Conservation (phyloP, 2,329 filamentous ascomycete genomes). For the Metarhizium humberi region DNA sequence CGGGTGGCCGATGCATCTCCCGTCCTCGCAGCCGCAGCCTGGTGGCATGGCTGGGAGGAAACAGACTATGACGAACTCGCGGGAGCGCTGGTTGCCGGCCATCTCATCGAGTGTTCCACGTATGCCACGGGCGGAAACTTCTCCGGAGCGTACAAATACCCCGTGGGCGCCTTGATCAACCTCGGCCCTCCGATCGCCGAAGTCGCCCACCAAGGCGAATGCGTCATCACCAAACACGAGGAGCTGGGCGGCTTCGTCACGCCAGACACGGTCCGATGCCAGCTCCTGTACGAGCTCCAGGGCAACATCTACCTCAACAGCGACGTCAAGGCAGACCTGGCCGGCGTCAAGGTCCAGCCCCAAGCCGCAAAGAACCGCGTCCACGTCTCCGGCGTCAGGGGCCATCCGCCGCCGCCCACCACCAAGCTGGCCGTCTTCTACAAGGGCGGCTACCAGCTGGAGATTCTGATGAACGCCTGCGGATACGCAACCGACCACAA, state of each 20-base stretch:
- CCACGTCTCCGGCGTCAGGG: constrained; percentile 29
- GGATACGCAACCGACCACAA: constrained; percentile 39
- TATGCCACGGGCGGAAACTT: constrained; percentile 45
- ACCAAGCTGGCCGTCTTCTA: constrained; percentile 44
- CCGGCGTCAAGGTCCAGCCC: constrained; percentile 24
- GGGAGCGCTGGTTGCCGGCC: constrained; percentile 34
- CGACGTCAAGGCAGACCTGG: constrained; percentile 34
- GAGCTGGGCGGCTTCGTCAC: constrained; percentile 31
- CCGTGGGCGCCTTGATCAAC: constrained; percentile 15
- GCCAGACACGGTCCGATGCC: constrained; percentile 28
- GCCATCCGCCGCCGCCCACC: constrained; percentile 35
- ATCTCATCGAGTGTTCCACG: constrained; percentile 41
- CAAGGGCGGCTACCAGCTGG: constrained; percentile 35
- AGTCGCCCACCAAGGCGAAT: constrained; percentile 32
- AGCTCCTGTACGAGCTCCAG: constrained; percentile 41
- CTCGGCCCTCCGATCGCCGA: constrained; percentile 41
- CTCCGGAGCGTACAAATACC: constrained; percentile 25
- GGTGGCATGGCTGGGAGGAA: constrained; percentile 39
- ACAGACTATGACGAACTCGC: constrained; percentile 36
- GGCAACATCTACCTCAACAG: constrained; percentile 37
- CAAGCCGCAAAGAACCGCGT: constrained; percentile 25
- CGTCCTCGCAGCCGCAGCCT: constrained; percentile 42
- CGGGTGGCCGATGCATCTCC: constrained; percentile 34
- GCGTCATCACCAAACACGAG: constrained; percentile 38
- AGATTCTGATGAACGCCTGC: constrained; percentile 33